phyloP scores from a whole-genome alignment of 371 early-diverging fungal species.

The Mortierella sp. region DNA sequence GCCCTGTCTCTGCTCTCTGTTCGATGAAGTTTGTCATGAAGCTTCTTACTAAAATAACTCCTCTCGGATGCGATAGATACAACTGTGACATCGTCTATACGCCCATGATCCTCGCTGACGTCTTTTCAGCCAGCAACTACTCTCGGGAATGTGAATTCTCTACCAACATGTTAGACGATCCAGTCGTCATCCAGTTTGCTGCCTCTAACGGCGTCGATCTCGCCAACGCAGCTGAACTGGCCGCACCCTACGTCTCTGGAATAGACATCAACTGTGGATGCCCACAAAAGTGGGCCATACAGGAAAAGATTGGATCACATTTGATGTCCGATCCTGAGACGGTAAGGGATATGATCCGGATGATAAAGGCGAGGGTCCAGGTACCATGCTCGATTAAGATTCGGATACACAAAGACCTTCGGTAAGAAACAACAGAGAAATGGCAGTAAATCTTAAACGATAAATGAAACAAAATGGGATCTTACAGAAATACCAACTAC shows the following conservation, averaged over 20 bases:
- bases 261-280: slow-evolving; percentile 92
- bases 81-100: slow-evolving; percentile 95
- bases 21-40: too few species aligned
- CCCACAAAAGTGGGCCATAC: slow-evolving; percentile 89
- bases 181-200: slow-evolving; percentile 95
- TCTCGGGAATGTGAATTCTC: slow-evolving; percentile 87
- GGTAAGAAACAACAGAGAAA: slow-evolving; percentile 49
- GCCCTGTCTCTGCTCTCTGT: too few species aligned
- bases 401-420: slow-evolving; percentile 76
- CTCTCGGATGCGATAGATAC: slow-evolving; percentile 64
- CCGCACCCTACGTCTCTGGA: slow-evolving; percentile 82
- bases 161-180: slow-evolving; percentile 81
- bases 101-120: slow-evolving; percentile 98
- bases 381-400: slow-evolving; percentile 88
- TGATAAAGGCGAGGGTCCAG: slow-evolving; percentile 70
- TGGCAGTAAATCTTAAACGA: not conserved
- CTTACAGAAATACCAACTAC: not conserved
- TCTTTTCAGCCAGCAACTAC: slow-evolving; percentile 85
- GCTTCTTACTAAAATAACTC: too few species aligned
- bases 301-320: slow-evolving; percentile 83
- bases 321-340: slow-evolving; percentile 84
- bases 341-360: slow-evolving; percentile 85
- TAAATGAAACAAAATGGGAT: not conserved
- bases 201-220: slow-evolving; percentile 84
- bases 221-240: slow-evolving; percentile 87